phyloP scores from a whole-genome alignment of 345 rosid species.

The Pugionium cornutum region DNA sequence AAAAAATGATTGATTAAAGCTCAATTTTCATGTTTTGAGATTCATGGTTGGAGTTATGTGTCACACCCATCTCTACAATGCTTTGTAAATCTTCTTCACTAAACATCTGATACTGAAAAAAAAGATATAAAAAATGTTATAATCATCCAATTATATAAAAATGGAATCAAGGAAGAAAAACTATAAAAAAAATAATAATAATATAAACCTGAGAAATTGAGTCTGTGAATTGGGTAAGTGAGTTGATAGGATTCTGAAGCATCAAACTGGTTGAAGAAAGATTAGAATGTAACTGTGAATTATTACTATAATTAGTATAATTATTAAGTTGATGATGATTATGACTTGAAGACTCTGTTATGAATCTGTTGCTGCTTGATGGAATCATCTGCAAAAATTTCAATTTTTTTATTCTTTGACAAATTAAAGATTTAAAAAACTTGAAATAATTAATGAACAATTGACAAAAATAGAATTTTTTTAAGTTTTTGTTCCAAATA shows the following conservation, averaged over 20 bases:
- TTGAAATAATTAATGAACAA: background rate
- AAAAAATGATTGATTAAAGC: slow-evolving; percentile 37
- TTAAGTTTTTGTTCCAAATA: too few species aligned
- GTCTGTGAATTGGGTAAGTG: slow-evolving; percentile 52
- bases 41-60: slow-evolving; percentile 46
- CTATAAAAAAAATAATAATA: background rate
- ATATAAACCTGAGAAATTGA: slow-evolving; percentile 50
- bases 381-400: slow-evolving; percentile 35
- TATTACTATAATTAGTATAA: slow-evolving; percentile 35
- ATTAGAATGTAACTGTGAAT: slow-evolving; percentile 38
- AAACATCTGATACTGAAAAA: slow-evolving; percentile 54
- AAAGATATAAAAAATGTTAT: background rate
- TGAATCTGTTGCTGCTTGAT: slow-evolving; percentile 49
- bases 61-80: slow-evolving; percentile 81
- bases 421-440: background rate
- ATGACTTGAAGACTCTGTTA: slow-evolving; percentile 52
- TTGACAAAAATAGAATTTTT: too few species aligned
- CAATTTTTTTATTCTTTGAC: background rate
- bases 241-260: too few species aligned
- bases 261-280: background rate
- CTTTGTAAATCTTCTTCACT: slow-evolving; percentile 79
- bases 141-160: background rate
- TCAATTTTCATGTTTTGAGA: slow-evolving; percentile 52
- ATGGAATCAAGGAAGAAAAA: background rate
- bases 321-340: slow-evolving; percentile 10